Evolutionary conservation across 768 basidiomycete genomes (phyloP).

Genomic region (Podaxis sp.): DNA sequence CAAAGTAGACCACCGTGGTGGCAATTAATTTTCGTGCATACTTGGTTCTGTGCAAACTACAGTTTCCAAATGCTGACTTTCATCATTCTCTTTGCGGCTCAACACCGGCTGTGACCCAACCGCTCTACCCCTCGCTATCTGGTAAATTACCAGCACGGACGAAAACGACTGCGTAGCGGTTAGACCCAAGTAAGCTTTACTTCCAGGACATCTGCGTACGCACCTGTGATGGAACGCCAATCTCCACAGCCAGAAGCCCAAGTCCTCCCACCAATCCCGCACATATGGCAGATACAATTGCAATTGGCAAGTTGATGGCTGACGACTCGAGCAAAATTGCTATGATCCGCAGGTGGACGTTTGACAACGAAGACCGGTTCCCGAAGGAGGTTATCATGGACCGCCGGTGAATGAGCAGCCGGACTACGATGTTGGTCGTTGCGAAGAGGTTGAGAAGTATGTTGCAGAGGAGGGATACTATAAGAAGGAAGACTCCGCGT

Average conservation of each 20-base stretch:
- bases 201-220: background rate
- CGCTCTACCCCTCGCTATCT: constrained; percentile 1
- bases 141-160: constrained; percentile 2
- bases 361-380: background rate
- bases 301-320: background rate
- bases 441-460: constrained; percentile 4
- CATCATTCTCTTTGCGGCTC: background rate
- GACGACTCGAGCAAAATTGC: background rate
- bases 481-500: background rate
- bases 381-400: background rate
- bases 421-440: background rate
- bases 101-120: background rate
- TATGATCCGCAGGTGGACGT: background rate
- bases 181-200: too few species aligned
- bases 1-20: too few species aligned
- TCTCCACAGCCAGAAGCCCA: background rate
- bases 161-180: background rate
- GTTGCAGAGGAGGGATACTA: background rate
- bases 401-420: background rate
- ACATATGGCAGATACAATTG: background rate
- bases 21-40: background rate
- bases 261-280: background rate
- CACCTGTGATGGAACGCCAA: constrained; percentile 2
- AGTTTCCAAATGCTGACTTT: background rate
- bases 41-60: background rate